Conservation (phyloP, 140 eudicot genomes). For the Bidens hawaiensis region DNA sequence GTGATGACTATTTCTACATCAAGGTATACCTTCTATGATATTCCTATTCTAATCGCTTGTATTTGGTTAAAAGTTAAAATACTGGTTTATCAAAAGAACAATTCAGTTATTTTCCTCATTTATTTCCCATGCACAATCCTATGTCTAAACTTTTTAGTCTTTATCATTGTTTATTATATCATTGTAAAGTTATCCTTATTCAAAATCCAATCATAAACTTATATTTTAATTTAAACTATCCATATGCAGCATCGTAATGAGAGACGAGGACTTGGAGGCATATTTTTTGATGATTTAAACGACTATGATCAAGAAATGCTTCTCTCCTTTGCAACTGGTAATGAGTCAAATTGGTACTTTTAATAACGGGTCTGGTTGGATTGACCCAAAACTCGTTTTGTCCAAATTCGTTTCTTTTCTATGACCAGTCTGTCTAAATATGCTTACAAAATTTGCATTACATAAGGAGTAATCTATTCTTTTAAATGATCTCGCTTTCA, state of each 20-base stretch:
- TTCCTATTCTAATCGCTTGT: background rate
- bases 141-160: background rate
- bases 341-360: background rate
- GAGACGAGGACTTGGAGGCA: conserved; percentile 98
- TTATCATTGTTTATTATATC: too few species aligned
- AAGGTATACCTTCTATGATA: conserved; percentile 46
- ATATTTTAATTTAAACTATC: background rate
- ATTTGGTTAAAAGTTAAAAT: background rate
- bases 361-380: background rate
- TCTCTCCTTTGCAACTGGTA: conserved; percentile 83
- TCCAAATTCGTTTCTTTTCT: background rate
- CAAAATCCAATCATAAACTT: background rate
- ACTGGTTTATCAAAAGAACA: background rate
- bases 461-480: background rate
- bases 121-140: background rate
- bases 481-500: conserved; percentile 1
- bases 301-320: conserved; percentile 99
- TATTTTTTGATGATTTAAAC: conserved; percentile 94
- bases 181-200: too few species aligned
- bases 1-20: conserved; percentile 95
- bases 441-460: background rate
- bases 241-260: conserved; percentile 87
- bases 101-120: background rate
- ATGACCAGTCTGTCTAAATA: background rate
- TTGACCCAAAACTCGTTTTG: background rate